phyloP scores from a whole-genome alignment of 768 basidiomycete species.

The Naganishia kalamii region DNA sequence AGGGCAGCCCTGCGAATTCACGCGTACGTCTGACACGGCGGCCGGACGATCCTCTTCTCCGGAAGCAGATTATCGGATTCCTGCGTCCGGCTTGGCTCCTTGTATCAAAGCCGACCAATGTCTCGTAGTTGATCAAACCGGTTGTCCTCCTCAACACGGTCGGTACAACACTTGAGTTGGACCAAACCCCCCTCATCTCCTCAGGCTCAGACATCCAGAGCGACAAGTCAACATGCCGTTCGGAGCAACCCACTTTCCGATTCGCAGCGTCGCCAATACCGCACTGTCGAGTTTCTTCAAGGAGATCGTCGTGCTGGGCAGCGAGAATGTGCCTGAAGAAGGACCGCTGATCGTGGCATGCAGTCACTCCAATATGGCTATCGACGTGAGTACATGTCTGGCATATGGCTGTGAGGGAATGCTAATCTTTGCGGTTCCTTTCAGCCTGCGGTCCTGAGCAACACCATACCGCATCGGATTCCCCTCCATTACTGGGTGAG shows the following conservation, averaged over 20 bases:
- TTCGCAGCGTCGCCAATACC: slow-evolving; percentile 65
- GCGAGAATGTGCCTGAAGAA: slow-evolving; percentile 75
- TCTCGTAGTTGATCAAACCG: too few species aligned
- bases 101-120: too few species aligned
- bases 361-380: slow-evolving; percentile 93
- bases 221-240: slow-evolving; percentile 40
- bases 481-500: slow-evolving; percentile 60
- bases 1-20: too few species aligned
- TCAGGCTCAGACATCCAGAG: too few species aligned
- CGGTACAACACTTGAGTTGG: too few species aligned
- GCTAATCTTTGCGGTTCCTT: slow-evolving; percentile 19
- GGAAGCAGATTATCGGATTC: too few species aligned
- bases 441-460: slow-evolving; percentile 53
- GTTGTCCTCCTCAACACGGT: too few species aligned
- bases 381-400: slow-evolving; percentile 55
- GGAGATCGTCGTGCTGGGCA: slow-evolving; percentile 76
- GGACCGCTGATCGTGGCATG: slow-evolving; percentile 91
- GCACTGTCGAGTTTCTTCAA: slow-evolving; percentile 82
- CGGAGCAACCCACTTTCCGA: slow-evolving; percentile 58
- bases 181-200: too few species aligned
- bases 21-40: too few species aligned
- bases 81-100: too few species aligned
- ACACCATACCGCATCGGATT: slow-evolving; percentile 71
- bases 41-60: too few species aligned
- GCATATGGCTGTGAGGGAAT: not conserved